Evolutionary conservation across 2,329 filamentous ascomycete genomes (phyloP).

Genomic region (Trichophyton benhamiae): DNA sequence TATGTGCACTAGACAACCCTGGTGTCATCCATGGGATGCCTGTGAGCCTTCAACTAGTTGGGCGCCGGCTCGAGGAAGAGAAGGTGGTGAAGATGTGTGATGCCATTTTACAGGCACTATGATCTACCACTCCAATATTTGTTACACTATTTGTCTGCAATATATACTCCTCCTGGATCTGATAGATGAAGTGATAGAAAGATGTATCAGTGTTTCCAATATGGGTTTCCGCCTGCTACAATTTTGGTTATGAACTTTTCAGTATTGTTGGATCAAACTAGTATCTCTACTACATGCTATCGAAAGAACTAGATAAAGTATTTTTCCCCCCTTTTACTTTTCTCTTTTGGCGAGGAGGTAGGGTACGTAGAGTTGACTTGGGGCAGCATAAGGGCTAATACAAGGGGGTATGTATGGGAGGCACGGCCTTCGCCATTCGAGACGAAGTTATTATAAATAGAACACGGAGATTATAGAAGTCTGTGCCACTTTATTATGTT

Average conservation of each 20-base stretch:
- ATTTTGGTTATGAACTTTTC: not conserved
- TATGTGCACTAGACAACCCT: slow-evolving; percentile 31
- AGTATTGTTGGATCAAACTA: not conserved
- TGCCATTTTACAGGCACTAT: slow-evolving; percentile 22
- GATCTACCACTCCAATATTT: not conserved
- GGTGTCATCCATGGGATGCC: slow-evolving; percentile 28
- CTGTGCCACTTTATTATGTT: not conserved
- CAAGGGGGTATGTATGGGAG: not conserved
- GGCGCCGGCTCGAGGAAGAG: slow-evolving; percentile 22
- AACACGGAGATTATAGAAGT: not conserved
- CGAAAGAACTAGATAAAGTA: not conserved
- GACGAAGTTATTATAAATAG: not conserved
- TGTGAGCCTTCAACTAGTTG: slow-evolving; percentile 22
- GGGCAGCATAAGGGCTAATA: not conserved
- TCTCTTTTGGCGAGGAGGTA: not conserved
- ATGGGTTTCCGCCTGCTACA: not conserved
- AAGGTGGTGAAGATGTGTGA: slow-evolving; percentile 28
- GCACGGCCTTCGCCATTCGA: not conserved
- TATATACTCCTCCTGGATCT: not conserved
- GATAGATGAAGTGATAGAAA: not conserved
- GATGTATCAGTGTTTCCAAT: not conserved
- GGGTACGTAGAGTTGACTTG: not conserved
- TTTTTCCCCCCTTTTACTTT: not conserved
- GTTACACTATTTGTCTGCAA: not conserved
- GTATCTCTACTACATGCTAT: not conserved